Percentiles rank a stretch among this genome's conserved stretches.
phyloP scores from a whole-genome alignment of 75 land plant genomes.

The Selaginella moellendorffii region DNA sequence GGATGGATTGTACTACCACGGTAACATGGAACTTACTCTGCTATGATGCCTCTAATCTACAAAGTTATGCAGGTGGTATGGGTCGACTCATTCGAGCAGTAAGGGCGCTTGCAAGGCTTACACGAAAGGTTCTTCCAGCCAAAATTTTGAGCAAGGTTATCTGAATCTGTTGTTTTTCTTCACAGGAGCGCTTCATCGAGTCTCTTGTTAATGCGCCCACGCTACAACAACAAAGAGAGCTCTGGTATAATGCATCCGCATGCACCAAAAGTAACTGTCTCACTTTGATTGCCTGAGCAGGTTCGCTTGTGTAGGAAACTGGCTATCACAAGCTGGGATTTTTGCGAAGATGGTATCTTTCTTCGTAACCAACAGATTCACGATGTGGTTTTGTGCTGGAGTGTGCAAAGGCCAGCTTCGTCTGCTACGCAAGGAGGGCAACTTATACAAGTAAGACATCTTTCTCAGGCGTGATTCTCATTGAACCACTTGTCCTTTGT shows the following conservation, averaged over 20 bases:
- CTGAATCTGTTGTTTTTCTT: not conserved
- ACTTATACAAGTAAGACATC: conserved; percentile 23
- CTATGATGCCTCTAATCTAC: conserved; percentile 4
- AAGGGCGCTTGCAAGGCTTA: conserved; percentile 20
- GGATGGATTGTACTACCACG: conserved; percentile 32
- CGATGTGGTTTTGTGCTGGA: conserved; percentile 36
- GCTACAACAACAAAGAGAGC: conserved; percentile 27
- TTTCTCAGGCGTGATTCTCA: not conserved
- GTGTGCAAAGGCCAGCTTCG: conserved; percentile 32
- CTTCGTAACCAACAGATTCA: conserved; percentile 25
- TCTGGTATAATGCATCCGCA: conserved; percentile 17
- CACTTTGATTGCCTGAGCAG: conserved; percentile 9
- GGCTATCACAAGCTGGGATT: conserved; percentile 24
- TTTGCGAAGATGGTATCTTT: conserved; percentile 20
- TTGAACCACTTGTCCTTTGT: not conserved
- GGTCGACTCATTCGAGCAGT: conserved; percentile 33
- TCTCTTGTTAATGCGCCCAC: conserved; percentile 32
- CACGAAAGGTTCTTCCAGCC: conserved; percentile 15
- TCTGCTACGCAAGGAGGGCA: conserved; percentile 31
- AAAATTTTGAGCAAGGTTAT: not conserved
- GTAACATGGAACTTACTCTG: not conserved
- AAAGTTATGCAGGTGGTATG: no score
- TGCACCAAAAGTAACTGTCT: no score
- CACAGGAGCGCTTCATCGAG: conserved; percentile 28
- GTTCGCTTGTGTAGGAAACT: conserved; percentile 29